A percentile compares a stretch with the other conserved stretches of the same genome.
Conservation (phyloP, 257 asterid genomes). For the Gentiana straminea region DNA sequence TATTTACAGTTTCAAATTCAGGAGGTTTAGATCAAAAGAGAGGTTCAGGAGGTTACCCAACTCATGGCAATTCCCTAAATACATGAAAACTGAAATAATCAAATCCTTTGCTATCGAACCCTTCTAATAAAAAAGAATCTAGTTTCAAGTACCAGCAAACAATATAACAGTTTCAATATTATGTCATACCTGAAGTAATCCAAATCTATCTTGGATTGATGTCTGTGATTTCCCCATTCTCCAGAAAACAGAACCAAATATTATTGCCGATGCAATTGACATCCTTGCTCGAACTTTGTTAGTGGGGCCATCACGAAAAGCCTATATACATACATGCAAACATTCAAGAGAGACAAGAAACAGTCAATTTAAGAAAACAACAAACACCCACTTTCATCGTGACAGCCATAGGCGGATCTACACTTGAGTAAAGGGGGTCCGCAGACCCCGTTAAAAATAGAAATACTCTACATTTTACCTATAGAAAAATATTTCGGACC, state of each 20-base stretch:
- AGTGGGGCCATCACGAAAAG: constrained; percentile 98
- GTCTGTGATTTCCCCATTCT: constrained; percentile 94
- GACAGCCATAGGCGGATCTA: too few species aligned
- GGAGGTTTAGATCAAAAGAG: too few species aligned
- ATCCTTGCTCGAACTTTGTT: constrained; percentile 92
- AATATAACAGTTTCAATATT: constrained; percentile 4
- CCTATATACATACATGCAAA: constrained; percentile 30
- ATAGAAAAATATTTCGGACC: too few species aligned
- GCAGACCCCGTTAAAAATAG: too few species aligned
- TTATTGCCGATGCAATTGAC: constrained; percentile 91
- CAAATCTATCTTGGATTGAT: constrained; percentile 92
- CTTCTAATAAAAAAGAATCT: neutral
- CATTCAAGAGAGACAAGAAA: constrained; percentile 15
- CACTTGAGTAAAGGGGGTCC: too few species aligned
- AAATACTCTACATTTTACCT: too few species aligned
- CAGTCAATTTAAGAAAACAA: neutral
- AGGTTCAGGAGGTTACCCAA: neutral
- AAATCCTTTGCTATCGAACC: neutral
- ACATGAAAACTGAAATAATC: neutral
- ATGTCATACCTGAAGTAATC: constrained; percentile 77
- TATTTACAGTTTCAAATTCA: too few species aligned
- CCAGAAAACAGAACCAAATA: constrained; percentile 99
- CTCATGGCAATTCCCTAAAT: neutral
- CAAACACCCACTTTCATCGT: too few species aligned
- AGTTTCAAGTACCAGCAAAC: constrained; percentile 7